Percentiles rank a stretch among this genome's conserved stretches.
phyloP scores from a whole-genome alignment of 2,329 filamentous ascomycete species.

The Escovopsis sp. region DNA sequence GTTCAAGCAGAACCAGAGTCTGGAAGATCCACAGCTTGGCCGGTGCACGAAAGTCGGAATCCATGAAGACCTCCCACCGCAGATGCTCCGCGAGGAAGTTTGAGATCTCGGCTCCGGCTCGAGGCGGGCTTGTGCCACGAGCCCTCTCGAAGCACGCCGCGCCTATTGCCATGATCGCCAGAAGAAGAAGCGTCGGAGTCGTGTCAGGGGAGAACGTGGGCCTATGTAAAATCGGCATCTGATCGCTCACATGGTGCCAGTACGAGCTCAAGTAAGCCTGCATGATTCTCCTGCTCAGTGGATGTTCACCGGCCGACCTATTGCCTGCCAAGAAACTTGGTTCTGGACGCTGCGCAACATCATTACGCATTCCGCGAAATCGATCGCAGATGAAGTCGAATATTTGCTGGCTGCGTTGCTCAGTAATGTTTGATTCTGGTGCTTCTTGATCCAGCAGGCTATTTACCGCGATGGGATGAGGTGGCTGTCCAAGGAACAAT shows the following conservation, averaged over 20 bases:
- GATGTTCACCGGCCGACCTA: slow-evolving; percentile 45
- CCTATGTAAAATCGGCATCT: slow-evolving; percentile 86
- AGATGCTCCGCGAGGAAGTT: slow-evolving; percentile 87
- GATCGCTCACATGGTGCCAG: slow-evolving; percentile 88
- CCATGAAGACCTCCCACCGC: slow-evolving; percentile 93
- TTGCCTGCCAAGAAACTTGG: slow-evolving; percentile 68
- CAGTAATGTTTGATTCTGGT: slow-evolving; percentile 67
- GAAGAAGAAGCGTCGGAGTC: slow-evolving; percentile 67
- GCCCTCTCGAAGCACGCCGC: slow-evolving; percentile 77
- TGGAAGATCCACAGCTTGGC: slow-evolving; percentile 96
- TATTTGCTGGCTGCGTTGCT: slow-evolving; percentile 72
- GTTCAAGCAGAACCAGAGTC: slow-evolving; percentile 69
- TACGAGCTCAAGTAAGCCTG: slow-evolving; percentile 86
- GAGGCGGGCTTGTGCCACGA: slow-evolving; percentile 57
- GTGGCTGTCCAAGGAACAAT: slow-evolving; percentile 44
- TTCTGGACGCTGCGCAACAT: slow-evolving; percentile 58
- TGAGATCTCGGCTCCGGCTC: slow-evolving; percentile 65
- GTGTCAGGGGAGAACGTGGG: slow-evolving; percentile 83
- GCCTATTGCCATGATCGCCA: slow-evolving; percentile 85
- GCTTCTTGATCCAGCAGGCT: slow-evolving; percentile 68
- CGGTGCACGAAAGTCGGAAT: slow-evolving; percentile 74
- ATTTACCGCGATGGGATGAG: slow-evolving; percentile 81
- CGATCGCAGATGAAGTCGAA: slow-evolving; percentile 66
- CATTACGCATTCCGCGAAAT: slow-evolving; percentile 62
- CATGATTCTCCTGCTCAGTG: slow-evolving; percentile 86